Conservation (phyloP, 306 rosid genomes). For the Comarum palustre region DNA sequence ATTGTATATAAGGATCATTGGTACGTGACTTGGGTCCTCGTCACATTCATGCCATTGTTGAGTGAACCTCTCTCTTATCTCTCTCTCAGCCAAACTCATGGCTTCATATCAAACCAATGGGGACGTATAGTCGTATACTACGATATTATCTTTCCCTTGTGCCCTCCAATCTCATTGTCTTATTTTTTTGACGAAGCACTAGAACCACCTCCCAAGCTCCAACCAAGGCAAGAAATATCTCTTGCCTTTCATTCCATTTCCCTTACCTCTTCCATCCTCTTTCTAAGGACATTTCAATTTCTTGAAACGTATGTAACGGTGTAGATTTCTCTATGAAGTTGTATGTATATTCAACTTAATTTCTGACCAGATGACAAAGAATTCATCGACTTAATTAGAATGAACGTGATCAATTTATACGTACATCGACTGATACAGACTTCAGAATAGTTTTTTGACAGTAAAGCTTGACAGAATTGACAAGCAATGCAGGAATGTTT, state of each 20-base stretch:
- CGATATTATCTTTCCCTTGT: not conserved
- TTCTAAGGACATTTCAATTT: too few relatives aligned
- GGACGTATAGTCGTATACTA: not conserved
- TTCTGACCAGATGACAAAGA: too few relatives aligned
- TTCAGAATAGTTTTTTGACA: not conserved
- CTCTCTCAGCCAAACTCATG: too few relatives aligned
- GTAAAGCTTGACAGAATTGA: not conserved
- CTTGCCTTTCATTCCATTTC: not conserved
- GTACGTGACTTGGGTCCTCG: conserved; percentile 17
- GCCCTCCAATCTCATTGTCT: conserved; percentile 4
- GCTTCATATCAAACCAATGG: too few relatives aligned
- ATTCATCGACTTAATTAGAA: not conserved
- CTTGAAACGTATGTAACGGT: too few relatives aligned
- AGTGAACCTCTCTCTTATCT: not conserved
- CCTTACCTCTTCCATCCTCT: not conserved
- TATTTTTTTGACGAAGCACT: not conserved
- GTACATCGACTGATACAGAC: not conserved
- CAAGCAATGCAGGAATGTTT: not conserved
- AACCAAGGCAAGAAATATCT: not conserved
- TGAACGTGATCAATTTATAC: not conserved
- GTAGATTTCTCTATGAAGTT: not conserved
- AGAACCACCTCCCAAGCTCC: conserved; percentile 11
- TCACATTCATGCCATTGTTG: conserved; percentile 18
- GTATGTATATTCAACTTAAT: too few relatives aligned
- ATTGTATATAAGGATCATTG: not conserved